Evolutionary conservation across 345 rosid genomes (phyloP).

Genomic region (thale cress (Arabidopsis thaliana)): DNA sequence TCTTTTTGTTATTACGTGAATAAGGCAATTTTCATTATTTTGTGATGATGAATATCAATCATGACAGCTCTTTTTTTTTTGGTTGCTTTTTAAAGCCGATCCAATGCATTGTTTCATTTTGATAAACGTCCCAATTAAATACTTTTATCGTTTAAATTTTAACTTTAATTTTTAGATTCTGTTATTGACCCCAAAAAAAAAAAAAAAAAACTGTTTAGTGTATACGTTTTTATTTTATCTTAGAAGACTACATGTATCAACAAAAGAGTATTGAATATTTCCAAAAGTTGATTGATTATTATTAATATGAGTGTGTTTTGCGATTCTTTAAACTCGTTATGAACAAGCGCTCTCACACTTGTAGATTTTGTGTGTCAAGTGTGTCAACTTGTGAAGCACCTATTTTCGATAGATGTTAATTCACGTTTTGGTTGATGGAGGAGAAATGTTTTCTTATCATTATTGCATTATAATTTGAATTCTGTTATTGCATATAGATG

Average conservation of each 20-base stretch:
- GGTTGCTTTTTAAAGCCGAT: background rate
- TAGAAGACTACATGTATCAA: no score
- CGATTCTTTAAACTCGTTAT: background rate
- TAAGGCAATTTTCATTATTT: conserved; percentile 25
- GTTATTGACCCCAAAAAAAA: background rate
- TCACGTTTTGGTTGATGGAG: background rate
- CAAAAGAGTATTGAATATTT: no score
- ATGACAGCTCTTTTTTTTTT: background rate
- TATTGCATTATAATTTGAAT: no score
- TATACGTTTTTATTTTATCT: no score
- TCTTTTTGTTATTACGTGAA: background rate
- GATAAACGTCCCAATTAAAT: background rate
- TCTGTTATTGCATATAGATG: no score
- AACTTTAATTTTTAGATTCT: background rate
- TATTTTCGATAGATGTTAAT: background rate
- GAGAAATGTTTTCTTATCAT: no score
- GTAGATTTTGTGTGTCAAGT: background rate
- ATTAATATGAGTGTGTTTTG: no score
- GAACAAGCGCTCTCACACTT: conserved; percentile 1
- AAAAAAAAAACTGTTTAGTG: no score
- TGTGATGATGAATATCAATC: conserved; percentile 29
- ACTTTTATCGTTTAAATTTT: background rate
- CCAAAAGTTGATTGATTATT: no score
- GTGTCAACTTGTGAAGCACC: background rate
- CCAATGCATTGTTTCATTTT: background rate